These are phyloP conservation scores for Erigeron canadensis DNA, from an alignment of 129 eudicot genomes.

Conservation along the genomic window DNA sequence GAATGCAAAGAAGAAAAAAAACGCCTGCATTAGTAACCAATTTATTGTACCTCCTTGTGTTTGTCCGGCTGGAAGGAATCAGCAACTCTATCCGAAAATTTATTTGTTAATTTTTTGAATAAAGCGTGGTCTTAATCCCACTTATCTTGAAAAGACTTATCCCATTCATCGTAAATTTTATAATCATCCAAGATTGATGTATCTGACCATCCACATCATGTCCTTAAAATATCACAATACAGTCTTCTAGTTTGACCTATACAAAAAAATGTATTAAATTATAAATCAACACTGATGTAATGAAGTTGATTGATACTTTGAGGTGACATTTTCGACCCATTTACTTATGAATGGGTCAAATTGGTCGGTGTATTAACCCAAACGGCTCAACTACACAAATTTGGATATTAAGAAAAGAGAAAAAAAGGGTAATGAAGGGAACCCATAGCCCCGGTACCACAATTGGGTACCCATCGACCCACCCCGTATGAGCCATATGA, in stretches of 20 bases:
- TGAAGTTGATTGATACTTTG: no score
- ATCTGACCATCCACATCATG: slow-evolving; percentile 35
- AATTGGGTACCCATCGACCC: no score
- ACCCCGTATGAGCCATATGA: no score
- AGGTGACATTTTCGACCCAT: no score
- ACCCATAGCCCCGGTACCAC: no score
- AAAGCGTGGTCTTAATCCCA: slow-evolving; percentile 45
- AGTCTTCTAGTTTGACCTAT: slow-evolving; percentile 64
- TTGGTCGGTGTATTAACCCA: no score
- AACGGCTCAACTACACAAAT: no score
- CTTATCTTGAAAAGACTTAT: slow-evolving; percentile 56
- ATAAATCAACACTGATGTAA: no score
- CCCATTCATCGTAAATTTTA: slow-evolving; percentile 59
- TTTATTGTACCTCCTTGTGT: slow-evolving; percentile 28
- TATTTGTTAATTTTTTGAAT: slow-evolving; percentile 37
- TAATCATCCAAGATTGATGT: slow-evolving; percentile 66
- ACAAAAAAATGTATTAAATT: background rate
- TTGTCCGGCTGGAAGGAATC: slow-evolving; percentile 48
- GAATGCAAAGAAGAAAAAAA: background rate
- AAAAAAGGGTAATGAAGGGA: no score
- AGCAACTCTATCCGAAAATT: slow-evolving; percentile 47
- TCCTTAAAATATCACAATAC: slow-evolving; percentile 62
- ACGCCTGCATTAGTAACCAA: background rate
- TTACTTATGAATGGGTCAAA: no score
- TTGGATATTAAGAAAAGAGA: no score